These are phyloP conservation scores for Penicillium frequentans DNA, from an alignment of 2,329 filamentous ascomycete species.

Conservation along the genomic window DNA sequence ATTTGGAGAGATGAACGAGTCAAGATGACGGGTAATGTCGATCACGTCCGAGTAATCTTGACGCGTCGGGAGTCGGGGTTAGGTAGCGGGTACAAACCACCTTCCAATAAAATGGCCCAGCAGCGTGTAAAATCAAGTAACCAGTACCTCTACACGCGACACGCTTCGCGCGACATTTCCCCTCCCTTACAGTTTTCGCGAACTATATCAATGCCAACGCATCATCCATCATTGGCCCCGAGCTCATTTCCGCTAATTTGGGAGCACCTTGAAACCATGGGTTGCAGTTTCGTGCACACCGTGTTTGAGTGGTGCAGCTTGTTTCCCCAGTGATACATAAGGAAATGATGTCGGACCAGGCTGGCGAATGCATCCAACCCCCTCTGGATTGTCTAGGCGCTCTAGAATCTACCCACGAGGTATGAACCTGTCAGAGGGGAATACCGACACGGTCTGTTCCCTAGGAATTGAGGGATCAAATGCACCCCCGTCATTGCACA, in stretches of 20 bases:
- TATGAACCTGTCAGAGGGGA: neutral
- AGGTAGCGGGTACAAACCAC: neutral
- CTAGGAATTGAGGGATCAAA: neutral
- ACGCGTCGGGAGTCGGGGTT: neutral
- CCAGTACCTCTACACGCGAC: conserved; percentile 7
- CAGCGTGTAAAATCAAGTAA: neutral
- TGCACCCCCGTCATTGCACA: conserved; percentile 4
- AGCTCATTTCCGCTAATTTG: neutral
- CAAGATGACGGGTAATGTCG: neutral
- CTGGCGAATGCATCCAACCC: neutral
- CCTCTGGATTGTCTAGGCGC: neutral
- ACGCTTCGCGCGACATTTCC: conserved; percentile 7
- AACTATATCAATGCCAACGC: conserved; percentile 7
- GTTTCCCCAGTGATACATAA: neutral
- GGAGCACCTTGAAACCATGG: neutral
- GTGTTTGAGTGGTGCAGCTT: conserved; percentile 1
- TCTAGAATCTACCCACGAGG: neutral
- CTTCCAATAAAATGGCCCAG: neutral
- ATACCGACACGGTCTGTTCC: neutral
- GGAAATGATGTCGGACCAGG: neutral
- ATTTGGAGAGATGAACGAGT: neutral
- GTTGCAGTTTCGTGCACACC: conserved; percentile 1
- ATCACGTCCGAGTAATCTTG: neutral
- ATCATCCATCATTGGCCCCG: conserved; percentile 8
- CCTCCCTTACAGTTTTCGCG: conserved; percentile 5